Conservation (phyloP, 2,329 filamentous ascomycete genomes). For the Anisogramma anomala region DNA sequence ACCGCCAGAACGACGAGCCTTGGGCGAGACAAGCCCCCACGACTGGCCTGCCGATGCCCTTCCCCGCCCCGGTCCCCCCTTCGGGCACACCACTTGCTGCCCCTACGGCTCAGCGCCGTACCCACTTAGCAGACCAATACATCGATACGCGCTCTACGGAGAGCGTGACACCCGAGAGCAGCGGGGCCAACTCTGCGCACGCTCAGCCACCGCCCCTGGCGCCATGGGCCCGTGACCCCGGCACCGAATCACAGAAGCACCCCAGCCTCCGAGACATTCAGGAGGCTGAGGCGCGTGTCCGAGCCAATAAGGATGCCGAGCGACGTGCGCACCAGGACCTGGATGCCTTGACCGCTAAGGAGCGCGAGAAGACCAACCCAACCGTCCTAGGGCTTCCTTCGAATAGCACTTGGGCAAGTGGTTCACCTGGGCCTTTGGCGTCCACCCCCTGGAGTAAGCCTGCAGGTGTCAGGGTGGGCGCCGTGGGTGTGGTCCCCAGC, state of each 20-base stretch:
- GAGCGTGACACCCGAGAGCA: constrained; percentile 60
- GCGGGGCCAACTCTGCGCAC: constrained; percentile 25
- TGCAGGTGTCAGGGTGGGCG: constrained; percentile 30
- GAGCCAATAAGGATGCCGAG: constrained; percentile 73
- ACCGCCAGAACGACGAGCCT: constrained; percentile 40
- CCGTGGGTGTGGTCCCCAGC: constrained; percentile 8
- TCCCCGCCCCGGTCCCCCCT: constrained; percentile 57
- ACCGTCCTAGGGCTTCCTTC: constrained; percentile 72
- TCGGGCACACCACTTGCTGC: constrained; percentile 76
- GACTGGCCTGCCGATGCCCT: constrained; percentile 63
- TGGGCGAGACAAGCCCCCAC: constrained; percentile 46
- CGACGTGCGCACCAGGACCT: constrained; percentile 69
- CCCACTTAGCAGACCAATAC: constrained; percentile 69
- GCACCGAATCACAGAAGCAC: constrained; percentile 59
- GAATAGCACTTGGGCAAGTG: constrained; percentile 77
- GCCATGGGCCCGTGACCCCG: constrained; percentile 86
- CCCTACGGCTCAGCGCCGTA: constrained; percentile 74
- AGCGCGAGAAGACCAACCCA: constrained; percentile 47
- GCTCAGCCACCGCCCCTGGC: constrained; percentile 61
- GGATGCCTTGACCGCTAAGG: constrained; percentile 50
- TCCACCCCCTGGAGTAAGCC: constrained; percentile 58
- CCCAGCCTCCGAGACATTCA: constrained; percentile 95
- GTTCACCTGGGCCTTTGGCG: constrained; percentile 51
- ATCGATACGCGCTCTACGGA: constrained; percentile 52
- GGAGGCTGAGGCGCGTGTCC: constrained; percentile 85